phyloP scores from a whole-genome alignment of 2,329 filamentous ascomycete genomes.

The Fusarium brevicatenulatum region DNA sequence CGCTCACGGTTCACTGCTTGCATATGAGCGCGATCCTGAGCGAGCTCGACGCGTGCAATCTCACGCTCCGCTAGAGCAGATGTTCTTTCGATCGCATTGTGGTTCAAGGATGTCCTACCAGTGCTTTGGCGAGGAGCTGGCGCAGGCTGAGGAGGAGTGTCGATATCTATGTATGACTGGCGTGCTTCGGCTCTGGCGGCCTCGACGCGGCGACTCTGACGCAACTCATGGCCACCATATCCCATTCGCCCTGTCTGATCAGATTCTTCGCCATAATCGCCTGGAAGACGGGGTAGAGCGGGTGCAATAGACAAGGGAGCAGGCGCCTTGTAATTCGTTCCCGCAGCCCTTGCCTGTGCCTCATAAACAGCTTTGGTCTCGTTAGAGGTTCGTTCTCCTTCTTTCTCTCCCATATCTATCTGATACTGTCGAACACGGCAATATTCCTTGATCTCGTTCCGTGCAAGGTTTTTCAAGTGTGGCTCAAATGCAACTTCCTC shows the following conservation, averaged over 20 bases:
- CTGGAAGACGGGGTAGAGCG: conserved; percentile 33
- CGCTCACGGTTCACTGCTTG: conserved; percentile 57
- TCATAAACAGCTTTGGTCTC: conserved; percentile 63
- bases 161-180: conserved; percentile 40
- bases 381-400: conserved; percentile 60
- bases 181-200: conserved; percentile 35
- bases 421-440: conserved; percentile 69
- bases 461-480: conserved; percentile 61
- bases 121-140: conserved; percentile 25
- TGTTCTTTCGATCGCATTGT: conserved; percentile 57
- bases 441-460: conserved; percentile 71
- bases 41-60: conserved; percentile 62
- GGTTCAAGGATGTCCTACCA: conserved; percentile 40
- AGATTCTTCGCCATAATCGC: conserved; percentile 26
- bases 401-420: conserved; percentile 62
- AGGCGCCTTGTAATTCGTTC: conserved; percentile 45
- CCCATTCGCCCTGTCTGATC: conserved; percentile 35
- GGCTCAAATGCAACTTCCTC: conserved; percentile 69
- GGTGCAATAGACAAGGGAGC: conserved; percentile 41
- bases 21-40: conserved; percentile 61
- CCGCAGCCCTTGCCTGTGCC: conserved; percentile 57
- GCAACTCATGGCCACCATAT: conserved; percentile 52
- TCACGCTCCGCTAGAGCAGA: conserved; percentile 62
- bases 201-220: conserved; percentile 56
- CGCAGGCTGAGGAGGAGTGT: conserved; percentile 36